Evolutionary conservation across 2,329 filamentous ascomycete species (phyloP).

Genomic region (Juglanconis juglandina): DNA sequence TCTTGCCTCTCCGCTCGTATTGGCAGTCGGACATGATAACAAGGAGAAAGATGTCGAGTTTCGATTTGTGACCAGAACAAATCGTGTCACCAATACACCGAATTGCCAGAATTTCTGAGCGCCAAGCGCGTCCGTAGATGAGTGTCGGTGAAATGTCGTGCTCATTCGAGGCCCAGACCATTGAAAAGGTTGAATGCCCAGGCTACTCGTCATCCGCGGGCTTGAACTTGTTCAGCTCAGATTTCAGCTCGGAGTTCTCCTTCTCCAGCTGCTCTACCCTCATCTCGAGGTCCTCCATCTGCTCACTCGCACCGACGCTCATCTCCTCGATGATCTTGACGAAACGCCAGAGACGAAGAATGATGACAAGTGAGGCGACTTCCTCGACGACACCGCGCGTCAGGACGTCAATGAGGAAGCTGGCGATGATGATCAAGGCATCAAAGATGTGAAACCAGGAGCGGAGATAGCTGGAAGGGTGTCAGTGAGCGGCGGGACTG

Average conservation of each 20-base stretch:
- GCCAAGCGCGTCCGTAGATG: no score
- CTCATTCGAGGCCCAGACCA: background rate
- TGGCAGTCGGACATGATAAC: background rate
- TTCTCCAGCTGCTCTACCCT: slow-evolving; percentile 49
- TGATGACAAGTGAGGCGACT: slow-evolving; percentile 63
- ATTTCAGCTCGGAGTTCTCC: slow-evolving; percentile 38
- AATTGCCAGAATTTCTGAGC: no score
- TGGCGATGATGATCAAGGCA: slow-evolving; percentile 57
- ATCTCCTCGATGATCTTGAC: slow-evolving; percentile 70
- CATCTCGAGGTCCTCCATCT: slow-evolving; percentile 55
- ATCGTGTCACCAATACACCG: no score
- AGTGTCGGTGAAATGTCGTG: no score
- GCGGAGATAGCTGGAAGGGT: slow-evolving; percentile 47
- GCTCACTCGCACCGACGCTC: slow-evolving; percentile 58
- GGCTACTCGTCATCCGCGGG: background rate
- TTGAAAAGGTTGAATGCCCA: background rate
- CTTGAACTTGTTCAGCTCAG: slow-evolving; percentile 14
- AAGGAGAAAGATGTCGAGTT: background rate
- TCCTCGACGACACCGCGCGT: slow-evolving; percentile 59
- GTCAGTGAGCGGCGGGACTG: background rate
- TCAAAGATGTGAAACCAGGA: slow-evolving; percentile 64
- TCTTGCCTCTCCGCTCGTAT: slow-evolving; percentile 13
- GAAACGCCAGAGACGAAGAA: slow-evolving; percentile 65
- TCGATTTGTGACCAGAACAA: no score
- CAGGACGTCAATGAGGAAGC: slow-evolving; percentile 60